Evolutionary conservation across 305 asterid species (phyloP), one percentile per base, ranked within the genome.

Genomic region (Fraxinus paxiana): DNA sequence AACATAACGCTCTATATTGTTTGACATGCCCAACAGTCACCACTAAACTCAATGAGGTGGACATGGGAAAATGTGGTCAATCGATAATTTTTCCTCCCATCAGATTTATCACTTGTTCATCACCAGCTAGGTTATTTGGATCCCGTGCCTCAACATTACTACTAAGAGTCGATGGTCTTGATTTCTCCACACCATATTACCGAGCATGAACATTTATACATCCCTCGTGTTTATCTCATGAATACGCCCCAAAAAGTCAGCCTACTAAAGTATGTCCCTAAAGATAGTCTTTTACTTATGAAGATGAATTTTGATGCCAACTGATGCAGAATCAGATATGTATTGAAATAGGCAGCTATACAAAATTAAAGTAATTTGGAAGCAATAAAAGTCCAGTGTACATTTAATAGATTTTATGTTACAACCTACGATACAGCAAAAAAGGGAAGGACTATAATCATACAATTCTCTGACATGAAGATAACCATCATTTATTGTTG

Each of bases 401-500:
- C 17, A 63, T 63, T 63, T 2, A 22, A 24, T 12, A 63, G 17
- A 63, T 24, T 63, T 63, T 24, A 63, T 24, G 17, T 63, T 24
- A 1, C 72, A 24, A 63, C 26, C 7, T 24, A 63, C n/a, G 72
- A 63, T 63, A 10, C 72, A 8, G 34, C 17, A 24, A 63, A 63
- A 77, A 73, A 46, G 43, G 17, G 67, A 74, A 84, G 51, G 46
- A 35, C 24, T 6, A 75, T 77, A 83, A 85, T 41, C 95, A 15
- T 93, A 96, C 99, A 96, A 79, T 88, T 96, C 97, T 77, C 78
- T 80, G 76, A 96, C 92, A 85, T 94, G 99, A 84, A 92, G 84
- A 82, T 87, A 82, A 30, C 85, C 87, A 86, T 96, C 98, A 15
- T 51, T 83, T 61, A 87, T 82, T 20, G 98, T 85, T 41, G 54